A percentile compares a stretch with the other conserved stretches of the same genome.
Evolutionary conservation across 805 yeast genomes (phyloP).

Genomic region (Candida jianshihensis): DNA sequence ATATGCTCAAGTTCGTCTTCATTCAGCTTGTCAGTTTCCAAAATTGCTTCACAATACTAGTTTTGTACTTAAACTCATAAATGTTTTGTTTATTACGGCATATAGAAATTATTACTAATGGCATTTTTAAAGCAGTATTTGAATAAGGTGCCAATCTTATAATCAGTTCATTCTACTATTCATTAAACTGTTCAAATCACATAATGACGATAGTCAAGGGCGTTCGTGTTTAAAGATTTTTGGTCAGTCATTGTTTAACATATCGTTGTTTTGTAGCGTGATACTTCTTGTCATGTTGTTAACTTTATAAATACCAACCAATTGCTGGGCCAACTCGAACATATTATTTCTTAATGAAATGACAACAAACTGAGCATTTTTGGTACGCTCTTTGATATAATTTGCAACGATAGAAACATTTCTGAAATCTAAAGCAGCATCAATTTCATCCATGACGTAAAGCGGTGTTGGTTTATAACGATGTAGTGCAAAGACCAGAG

Average conservation of each 20-base stretch:
- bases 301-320: conserved; percentile 93
- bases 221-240: too few relatives aligned
- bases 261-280: conserved; percentile 61
- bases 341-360: conserved; percentile 93
- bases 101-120: too few relatives aligned
- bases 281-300: conserved; percentile 86
- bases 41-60: too few relatives aligned
- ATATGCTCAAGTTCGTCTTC: too few relatives aligned
- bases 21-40: too few relatives aligned
- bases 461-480: conserved; percentile 95
- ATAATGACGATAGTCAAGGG: too few relatives aligned
- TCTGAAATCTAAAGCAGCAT: conserved; percentile 95
- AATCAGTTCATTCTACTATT: too few relatives aligned
- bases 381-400: conserved; percentile 90
- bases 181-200: too few relatives aligned
- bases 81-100: too few relatives aligned
- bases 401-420: conserved; percentile 97
- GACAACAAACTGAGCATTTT: conserved; percentile 93
- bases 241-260: conserved; percentile 14
- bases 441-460: conserved; percentile 98
- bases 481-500: conserved; percentile 92
- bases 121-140: too few relatives aligned
- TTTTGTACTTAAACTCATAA: too few relatives aligned
- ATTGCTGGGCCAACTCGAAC: conserved; percentile 93
- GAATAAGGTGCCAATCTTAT: too few relatives aligned